Evolutionary conservation across 2,329 filamentous ascomycete species (phyloP).

Genomic region (Triangularia verruculosa): DNA sequence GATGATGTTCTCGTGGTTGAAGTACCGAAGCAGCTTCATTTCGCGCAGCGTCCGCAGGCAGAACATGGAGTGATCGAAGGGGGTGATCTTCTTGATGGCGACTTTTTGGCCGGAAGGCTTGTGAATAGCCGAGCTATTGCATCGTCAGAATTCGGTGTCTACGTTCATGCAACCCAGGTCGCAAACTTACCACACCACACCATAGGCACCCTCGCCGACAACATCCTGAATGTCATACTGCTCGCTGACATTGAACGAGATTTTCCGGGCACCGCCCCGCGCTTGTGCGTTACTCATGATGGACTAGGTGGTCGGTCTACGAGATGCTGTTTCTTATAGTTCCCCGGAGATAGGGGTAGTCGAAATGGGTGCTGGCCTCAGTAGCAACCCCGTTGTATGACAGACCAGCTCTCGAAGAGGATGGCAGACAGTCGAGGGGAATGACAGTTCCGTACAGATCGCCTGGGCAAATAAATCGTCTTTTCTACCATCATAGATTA

Average conservation of each 20-base stretch:
- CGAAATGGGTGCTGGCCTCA: background rate
- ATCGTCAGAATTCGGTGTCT: conserved; percentile 9
- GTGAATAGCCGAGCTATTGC: conserved; percentile 84
- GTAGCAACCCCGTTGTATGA: background rate
- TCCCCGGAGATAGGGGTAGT: background rate
- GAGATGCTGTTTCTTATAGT: background rate
- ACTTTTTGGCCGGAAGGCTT: conserved; percentile 98
- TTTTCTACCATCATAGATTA: background rate
- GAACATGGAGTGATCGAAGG: conserved; percentile 99
- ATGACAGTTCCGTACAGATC: background rate
- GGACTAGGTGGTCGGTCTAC: conserved; percentile 6
- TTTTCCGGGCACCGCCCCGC: conserved; percentile 74
- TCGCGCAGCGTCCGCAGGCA: conserved; percentile 93
- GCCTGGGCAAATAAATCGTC: background rate
- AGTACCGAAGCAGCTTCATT: conserved; percentile 98
- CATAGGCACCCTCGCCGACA: conserved; percentile 96
- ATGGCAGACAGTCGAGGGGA: background rate
- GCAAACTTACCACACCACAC: conserved; percentile 86
- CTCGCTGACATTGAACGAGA: conserved; percentile 99
- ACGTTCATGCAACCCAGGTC: background rate
- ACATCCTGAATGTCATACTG: conserved; percentile 99
- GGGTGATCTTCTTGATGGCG: conserved; percentile 99
- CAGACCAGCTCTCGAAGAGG: background rate
- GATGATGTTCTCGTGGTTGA: conserved; percentile 99
- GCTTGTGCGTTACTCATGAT: conserved; percentile 59